phyloP scores from a whole-genome alignment of 495 filamentous ascomycete species.

The Daldinia grandis region DNA sequence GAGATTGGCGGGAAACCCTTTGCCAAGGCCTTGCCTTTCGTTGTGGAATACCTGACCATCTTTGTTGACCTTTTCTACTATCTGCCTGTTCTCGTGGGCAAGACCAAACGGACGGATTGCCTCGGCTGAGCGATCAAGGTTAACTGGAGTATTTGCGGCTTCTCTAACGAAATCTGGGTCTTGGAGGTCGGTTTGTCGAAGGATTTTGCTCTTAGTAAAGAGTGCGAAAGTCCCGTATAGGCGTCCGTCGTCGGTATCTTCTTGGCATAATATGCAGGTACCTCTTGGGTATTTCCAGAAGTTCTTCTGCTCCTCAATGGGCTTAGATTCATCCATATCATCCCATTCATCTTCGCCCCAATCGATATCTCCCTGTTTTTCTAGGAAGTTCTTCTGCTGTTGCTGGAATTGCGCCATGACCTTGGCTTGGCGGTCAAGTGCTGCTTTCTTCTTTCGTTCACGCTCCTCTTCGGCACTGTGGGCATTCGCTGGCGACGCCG shows the following conservation, averaged over 20 bases:
- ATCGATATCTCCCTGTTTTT: constrained; percentile 82
- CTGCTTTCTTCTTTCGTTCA: constrained; percentile 87
- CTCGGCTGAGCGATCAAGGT: constrained; percentile 84
- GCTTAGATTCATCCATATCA: constrained; percentile 63
- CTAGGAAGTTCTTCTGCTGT: constrained; percentile 92
- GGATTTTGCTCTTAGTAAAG: constrained; percentile 84
- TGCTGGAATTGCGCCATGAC: constrained; percentile 98
- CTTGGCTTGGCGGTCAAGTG: constrained; percentile 84
- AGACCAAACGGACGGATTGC: constrained; percentile 87
- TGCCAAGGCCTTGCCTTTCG: constrained; percentile 84
- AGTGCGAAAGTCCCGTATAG: constrained; percentile 93
- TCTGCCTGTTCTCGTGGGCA: constrained; percentile 81
- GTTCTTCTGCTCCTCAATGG: constrained; percentile 70
- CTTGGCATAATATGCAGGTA: constrained; percentile 95
- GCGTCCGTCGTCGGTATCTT: constrained; percentile 88
- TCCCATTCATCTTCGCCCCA: constrained; percentile 81
- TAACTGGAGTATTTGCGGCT: constrained; percentile 76
- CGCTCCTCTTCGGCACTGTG: constrained; percentile 71
- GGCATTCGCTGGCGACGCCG: constrained; percentile 61
- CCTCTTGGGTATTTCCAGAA: constrained; percentile 93
- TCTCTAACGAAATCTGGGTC: constrained; percentile 88
- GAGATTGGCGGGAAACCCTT: constrained; percentile 79
- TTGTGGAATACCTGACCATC: constrained; percentile 72
- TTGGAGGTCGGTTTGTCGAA: constrained; percentile 83
- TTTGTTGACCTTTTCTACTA: constrained; percentile 76